Base-by-base conservation (phyloP, 2,329 filamentous ascomycete genomes). In the Fusarium chaquense region DNA sequence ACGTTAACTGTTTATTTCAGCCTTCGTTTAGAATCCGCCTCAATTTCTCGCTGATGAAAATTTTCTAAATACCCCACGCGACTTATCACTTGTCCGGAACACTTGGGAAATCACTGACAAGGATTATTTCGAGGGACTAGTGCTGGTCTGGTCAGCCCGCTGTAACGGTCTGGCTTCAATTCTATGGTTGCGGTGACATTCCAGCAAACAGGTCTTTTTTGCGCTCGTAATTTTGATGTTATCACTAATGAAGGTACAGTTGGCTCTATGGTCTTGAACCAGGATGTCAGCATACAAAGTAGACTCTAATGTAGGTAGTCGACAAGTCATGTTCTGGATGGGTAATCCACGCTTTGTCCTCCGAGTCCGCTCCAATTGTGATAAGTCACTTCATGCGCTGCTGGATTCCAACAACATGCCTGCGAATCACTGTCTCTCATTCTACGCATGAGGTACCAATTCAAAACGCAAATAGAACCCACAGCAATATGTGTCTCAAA, bases 381-480 rank as follows among this genome's bases (percentile, higher is more conserved):
- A 43, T 24, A 43, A 11, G 40, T 43, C 22, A 6, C 18, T 26
- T 26, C 15, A 18, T 18, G 22, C 40, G 8, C 9, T 7, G 20
- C 9, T 13, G 15, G 24, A 22, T 10, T 43, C 13, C 13, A 24
- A 24, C 1, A 9, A 43, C 24, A 15, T 10, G 6, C 20, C 4
- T 22, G 2, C 5, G 12, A 5, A 2, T 6, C 11, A 11, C 1
- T 18, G 9, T 43, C 9, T 16, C 15, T 3, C 9, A 6, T 13
- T 35, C 7, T 8, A 16, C 32, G 3, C 32, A 13, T 35, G 5
- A 16, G 6, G 7, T 35, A 16, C 8, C 5, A 35, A 35, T 20
- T 40, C 10, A 20, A 12, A 3, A 40, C 6, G n/a, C 3, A 12
- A 20, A 13, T 20, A 4, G 3, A 10, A 20, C 20, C 11, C 6